These are phyloP conservation scores for Scheffersomyces parashehatae DNA, from an alignment of 1,139 yeast genomes.

Conservation along the genomic window DNA sequence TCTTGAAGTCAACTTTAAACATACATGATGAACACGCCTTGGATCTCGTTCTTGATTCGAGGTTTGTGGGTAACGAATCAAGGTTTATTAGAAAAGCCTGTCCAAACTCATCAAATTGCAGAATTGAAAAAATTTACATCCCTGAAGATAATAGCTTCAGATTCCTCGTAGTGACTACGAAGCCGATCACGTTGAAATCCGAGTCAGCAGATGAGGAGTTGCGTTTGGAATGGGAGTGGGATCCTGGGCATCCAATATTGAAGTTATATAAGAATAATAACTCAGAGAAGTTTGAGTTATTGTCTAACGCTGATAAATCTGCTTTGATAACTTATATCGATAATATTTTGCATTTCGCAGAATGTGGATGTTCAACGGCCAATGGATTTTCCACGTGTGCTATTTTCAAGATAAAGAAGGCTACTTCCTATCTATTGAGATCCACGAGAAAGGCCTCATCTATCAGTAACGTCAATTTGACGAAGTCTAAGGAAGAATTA, in stretches of 20 bases:
- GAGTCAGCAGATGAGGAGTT: slow-evolving; percentile 53
- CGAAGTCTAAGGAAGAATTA: slow-evolving; percentile 44
- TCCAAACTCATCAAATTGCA: slow-evolving; percentile 63
- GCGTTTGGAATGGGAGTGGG: slow-evolving; percentile 90
- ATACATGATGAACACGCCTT: slow-evolving; percentile 16
- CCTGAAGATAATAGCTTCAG: slow-evolving; percentile 46
- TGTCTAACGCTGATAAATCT: slow-evolving; percentile 52
- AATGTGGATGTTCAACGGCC: slow-evolving; percentile 66
- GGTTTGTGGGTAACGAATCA: slow-evolving; percentile 75
- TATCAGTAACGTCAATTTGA: slow-evolving; percentile 37
- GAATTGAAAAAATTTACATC: slow-evolving; percentile 54
- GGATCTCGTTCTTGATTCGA: slow-evolving; percentile 72
- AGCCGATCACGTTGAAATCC: slow-evolving; percentile 42
- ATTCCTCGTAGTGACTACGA: slow-evolving; percentile 60
- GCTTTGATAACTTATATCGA: slow-evolving; percentile 61
- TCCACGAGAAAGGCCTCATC: slow-evolving; percentile 56
- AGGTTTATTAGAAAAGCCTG: slow-evolving; percentile 80
- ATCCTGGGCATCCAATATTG: slow-evolving; percentile 68
- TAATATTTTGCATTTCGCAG: slow-evolving; percentile 53
- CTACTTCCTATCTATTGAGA: slow-evolving; percentile 56
- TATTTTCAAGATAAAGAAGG: slow-evolving; percentile 61
- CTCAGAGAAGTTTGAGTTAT: slow-evolving; percentile 46
- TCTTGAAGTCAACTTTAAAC: slow-evolving; percentile 49
- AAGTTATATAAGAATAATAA: slow-evolving; percentile 40
- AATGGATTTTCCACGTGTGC: slow-evolving; percentile 48